Evolutionary conservation across 2,329 filamentous ascomycete species (phyloP), one percentile per base, ranked within the genome.

Genomic region (Lachnellula hyalina): DNA sequence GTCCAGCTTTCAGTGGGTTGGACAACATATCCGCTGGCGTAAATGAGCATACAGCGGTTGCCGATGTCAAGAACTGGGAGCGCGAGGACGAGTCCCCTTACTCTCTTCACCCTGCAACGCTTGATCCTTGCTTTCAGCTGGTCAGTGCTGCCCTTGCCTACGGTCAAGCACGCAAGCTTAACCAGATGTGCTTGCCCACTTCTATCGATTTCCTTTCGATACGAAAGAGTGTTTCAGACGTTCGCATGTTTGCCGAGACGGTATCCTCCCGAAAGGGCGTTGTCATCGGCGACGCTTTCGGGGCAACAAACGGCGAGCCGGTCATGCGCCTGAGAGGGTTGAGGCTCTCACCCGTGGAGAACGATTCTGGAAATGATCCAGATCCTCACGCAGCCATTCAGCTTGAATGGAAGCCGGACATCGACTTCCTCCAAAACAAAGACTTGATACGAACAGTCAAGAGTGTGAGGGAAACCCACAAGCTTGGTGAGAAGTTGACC

Each of bases 1-100:
- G 65, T 8, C 47, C 58, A 2, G 21, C 19, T 6, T 68, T 67
- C 41, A 55, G 59, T 42, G 57, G 56, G 3, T 51, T 67, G 15
- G 48, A 56, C n/a, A 28, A 55, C 14, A 49, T 47, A 58, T 62
- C 45, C n/a, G 28, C 46, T 15, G 28, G 17, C 48, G 38, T 51
- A 35, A 45, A 34, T 35, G 19, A 36, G 17, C n/a, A 54, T 4
- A 34, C 9, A 14, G 34, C 51, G 25, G 17, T 36, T 23, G 25
- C 47, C 32, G 35, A 14, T 34, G 32, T 58, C 1, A 17, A 19
- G 14, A 36, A 44, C 51, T 49, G 40, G 19, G 46, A 21, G 34
- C 40, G 28, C 14, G 44, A n/a, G 44, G 45, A 32, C 45, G 47
- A 61, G 15, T 49, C 45, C 19, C 17, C 28, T 19, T 62, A 59